Percentiles rank a stretch among this genome's conserved stretches.
Evolutionary conservation across 176 grass and related monocot genomes (phyloP).

Genomic region (Oryza brachyantha): DNA sequence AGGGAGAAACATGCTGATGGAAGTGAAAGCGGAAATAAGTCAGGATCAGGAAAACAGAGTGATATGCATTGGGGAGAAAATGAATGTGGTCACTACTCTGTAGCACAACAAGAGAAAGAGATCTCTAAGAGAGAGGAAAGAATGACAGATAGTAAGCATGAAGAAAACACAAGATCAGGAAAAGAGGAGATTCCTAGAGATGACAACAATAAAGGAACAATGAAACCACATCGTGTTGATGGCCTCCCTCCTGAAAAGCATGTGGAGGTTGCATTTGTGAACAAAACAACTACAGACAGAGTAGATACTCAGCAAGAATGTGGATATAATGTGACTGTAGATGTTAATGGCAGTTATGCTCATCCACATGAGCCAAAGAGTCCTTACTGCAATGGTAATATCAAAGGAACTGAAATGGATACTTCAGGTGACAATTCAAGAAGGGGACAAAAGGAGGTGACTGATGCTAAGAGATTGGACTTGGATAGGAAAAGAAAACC

Average conservation of each 20-base stretch:
- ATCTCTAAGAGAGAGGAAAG: background rate
- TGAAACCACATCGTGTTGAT: constrained; percentile 1
- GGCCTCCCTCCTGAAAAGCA: background rate
- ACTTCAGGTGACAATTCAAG: constrained; percentile 15
- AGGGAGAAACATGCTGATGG: background rate
- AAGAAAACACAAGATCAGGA: background rate
- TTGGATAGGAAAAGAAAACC: background rate
- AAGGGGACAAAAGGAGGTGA: background rate
- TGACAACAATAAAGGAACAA: background rate
- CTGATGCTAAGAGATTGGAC: background rate
- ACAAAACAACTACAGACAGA: constrained; percentile 1
- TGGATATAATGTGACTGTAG: background rate
- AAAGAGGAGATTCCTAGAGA: background rate
- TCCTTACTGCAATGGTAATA: background rate
- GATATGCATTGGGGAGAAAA: background rate
- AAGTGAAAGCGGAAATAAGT: constrained; percentile 3
- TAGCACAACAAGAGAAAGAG: background rate
- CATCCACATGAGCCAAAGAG: background rate
- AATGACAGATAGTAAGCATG: background rate
- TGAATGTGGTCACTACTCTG: background rate
- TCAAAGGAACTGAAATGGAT: constrained; percentile 2
- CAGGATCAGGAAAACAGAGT: background rate
- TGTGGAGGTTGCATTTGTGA: background rate
- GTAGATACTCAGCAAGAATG: background rate
- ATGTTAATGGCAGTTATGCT: constrained; percentile 21